Conservation (phyloP, 768 basidiomycete species). For the Amanita phalloides region DNA sequence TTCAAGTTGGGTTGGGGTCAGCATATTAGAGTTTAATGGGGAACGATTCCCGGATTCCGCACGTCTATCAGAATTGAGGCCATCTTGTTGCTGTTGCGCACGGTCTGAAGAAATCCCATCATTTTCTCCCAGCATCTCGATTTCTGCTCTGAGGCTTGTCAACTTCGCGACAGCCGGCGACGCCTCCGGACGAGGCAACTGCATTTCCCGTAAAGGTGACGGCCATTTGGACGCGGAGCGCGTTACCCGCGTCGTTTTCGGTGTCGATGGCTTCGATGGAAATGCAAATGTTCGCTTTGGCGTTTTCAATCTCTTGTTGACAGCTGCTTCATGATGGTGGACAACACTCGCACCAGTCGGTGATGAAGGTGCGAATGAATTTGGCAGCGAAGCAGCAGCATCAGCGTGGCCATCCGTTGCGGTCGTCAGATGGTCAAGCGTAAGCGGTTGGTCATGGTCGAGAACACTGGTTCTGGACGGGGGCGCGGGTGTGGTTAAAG, state of each 20-base stretch:
- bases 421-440: constrained; percentile 32
- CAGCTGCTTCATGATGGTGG: constrained; percentile 1
- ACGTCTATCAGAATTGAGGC: constrained; percentile 2
- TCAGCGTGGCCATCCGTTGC: constrained; percentile 11
- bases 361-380: constrained; percentile 7
- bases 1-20: not conserved
- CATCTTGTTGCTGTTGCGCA: constrained; percentile 4
- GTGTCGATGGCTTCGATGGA: constrained; percentile 5
- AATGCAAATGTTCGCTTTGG: constrained; percentile 2
- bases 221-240: constrained; percentile 2
- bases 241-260: not conserved
- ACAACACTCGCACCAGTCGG: constrained; percentile 1
- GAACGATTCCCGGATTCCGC: constrained; percentile 1
- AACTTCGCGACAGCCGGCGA: constrained; percentile 15
- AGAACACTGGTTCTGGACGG: constrained; percentile 11
- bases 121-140: constrained; percentile 12
- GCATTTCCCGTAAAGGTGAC: constrained; percentile 1
- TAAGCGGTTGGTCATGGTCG: constrained; percentile 19
- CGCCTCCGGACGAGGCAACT: constrained; percentile 10
- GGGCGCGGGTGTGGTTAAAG: constrained; percentile 22
- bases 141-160: constrained; percentile 15
- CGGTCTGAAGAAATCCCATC: constrained; percentile 11
- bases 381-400: constrained; percentile 2
- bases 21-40: constrained; percentile 5
- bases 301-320: constrained; percentile 5